Base-by-base conservation (phyloP, 257 asterid species). In the Gynochthodes officinalis region DNA sequence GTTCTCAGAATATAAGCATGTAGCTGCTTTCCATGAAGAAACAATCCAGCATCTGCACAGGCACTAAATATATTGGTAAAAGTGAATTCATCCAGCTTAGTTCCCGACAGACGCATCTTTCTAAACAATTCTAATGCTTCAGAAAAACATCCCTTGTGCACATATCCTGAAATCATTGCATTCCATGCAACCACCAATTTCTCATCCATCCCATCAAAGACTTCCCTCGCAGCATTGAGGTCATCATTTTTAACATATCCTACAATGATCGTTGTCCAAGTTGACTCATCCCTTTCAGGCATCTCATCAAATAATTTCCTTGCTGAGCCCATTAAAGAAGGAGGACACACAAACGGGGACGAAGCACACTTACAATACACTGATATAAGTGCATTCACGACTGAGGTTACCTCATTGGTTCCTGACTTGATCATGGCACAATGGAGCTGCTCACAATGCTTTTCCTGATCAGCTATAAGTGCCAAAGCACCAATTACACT, bases 261-360 rank as follows among this genome's bases (percentile, higher is more conserved):
- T 2, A 64, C 37, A 25, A 69, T 69, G 48, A 69, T 69, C 0
- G 73, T 52, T 9, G 73, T 69, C 73, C 64, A 69, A 52, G 64
- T 50, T 25, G 35, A 35, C 33, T 69, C 73, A 53, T 53, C 73
- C 64, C 52, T 69, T 5, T 52, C 64, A 35, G 52, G 50, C 73
- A 69, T 69, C 73, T 69, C 73, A 69, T 53, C 73, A 69, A 69
- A 69, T 40, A 69, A 53, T 52, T 37, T 69, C 73, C 73, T 69
- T 32, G 64, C 73, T 35, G 73, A 69, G 13, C 64, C 64, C 64
- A 69, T 13, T 30, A 69, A 69, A 14, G 50, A 35, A 10, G 73
- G 35, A 27, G 64, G 27, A 13, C 18, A 6, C 30, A 69, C 73
- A 13, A 69, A 69, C 7, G 64, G 64, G 5, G 73, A 53, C 9